Base-by-base conservation (phyloP, 441 rosid genomes). In the Jatropha multifida region DNA sequence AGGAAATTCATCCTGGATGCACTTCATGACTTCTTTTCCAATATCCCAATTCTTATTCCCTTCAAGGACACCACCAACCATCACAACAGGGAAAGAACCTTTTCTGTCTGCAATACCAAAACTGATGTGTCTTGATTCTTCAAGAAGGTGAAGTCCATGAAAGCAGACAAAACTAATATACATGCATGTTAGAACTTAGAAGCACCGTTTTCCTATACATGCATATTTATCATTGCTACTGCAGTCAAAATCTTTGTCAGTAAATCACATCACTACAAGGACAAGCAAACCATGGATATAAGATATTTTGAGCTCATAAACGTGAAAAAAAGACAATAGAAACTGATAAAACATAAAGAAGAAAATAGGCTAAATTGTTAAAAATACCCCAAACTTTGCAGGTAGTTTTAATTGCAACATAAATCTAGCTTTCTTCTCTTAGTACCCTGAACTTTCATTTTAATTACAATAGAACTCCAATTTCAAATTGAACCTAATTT, bases 11-110 rank as follows among this genome's bases (percentile, higher is more conserved):
- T 81, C 82, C 49, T 82, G 79, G 74, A 88, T 81, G 60, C 76
- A 86, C 69, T 83, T 73, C 65, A 88, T 65, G 40, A 88, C 92
- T 81, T 90, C 92, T 62, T 83, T 82, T 74, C 92, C 92, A 46
- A 90, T 86, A 76, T 90, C 92, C 92, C 92, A 88, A 40, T 77
- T 83, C 84, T 68, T 80, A 65, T 88, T 88, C 14, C 87, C 90
- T 83, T 85, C 88, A 58, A 88, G 90, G 71, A 87, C 90, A 32
- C 94, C 92, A 37, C 94, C 94, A 74, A 88, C 92, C 90, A 90
- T 88, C 73, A 90, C 90, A 44, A 90, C 86, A 23, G 92, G 92
- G 71, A 90, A 87, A 62, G 82, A 70, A 67, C 58, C 85, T 26
- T 81, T 87, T 77, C 86, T 85, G 79, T 88, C 94, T 87, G 81